Base-by-base conservation (phyloP, 805 yeast genomes). In the Metschnikowia cerradonensis region DNA sequence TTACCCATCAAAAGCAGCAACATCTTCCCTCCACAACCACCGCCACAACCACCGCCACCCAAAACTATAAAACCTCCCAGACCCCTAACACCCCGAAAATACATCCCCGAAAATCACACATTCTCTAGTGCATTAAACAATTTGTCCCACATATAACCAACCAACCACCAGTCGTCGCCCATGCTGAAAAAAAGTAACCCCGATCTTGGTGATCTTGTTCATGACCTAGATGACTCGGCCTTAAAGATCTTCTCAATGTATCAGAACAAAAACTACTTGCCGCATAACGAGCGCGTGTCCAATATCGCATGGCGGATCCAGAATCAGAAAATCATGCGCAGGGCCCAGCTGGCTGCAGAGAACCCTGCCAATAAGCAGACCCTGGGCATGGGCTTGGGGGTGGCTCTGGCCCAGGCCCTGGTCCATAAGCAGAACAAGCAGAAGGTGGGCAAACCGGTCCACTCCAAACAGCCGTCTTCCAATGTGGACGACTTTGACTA, bases 231-330 rank as follows among this genome's bases (percentile, higher is more conserved):
- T 53, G 66, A 73, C 57, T 54, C 70, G 20, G 67, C 75, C 19
- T 56, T 72, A 45, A 60, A 68, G 44, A 66, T 74, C 34, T 71
- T 60, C 57, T 66, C 69, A 55, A 73, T 73, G 77, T 74, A 73
- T 56, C 68, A 66, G 57, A 65, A 67, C 55, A 74, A 74, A 58
- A 59, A 57, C 48, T 73, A 70, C 53, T 58, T 74, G 45, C 78
- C 78, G 7, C 73, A 74, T 56, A 71, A 67, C 53, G 64, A 71
- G 51, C 60, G 78, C 39, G 72, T 74, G 26, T 61, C 70, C 36
- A 74, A 74, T 58, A 66, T 74, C 14, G 77, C 78, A 6, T 73
- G 77, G 77, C 62, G 78, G 49, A 72, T 74, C 50, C 76, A 74
- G 45, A 73, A 71, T 57, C 61, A 60, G 38, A 73, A 73, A 53